Evolutionary conservation across 1,284 basidiomycete species (phyloP).

Genomic region (Apiotrichum sp.): DNA sequence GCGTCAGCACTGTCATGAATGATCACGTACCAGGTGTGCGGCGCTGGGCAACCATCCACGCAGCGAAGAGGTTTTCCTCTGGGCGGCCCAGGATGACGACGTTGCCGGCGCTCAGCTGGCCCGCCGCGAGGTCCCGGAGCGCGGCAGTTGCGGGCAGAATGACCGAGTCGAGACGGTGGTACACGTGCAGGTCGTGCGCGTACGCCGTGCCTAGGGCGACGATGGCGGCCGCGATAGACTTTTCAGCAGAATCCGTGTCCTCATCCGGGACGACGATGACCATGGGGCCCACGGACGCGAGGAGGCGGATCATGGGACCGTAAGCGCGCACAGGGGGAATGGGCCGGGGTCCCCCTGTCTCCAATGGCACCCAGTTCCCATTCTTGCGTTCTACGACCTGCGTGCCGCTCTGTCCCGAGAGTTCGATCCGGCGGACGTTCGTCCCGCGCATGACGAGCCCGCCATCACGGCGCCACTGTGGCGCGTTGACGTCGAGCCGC

Average conservation of each 20-base stretch:
- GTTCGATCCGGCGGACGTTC: slow-evolving; percentile 33
- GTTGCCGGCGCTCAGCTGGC: slow-evolving; percentile 48
- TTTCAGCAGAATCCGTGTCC: slow-evolving; percentile 33
- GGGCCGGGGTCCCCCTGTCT: background rate
- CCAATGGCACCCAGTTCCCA: background rate
- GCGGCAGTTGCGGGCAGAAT: slow-evolving; percentile 54
- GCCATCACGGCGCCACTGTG: slow-evolving; percentile 22
- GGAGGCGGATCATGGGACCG: slow-evolving; percentile 59
- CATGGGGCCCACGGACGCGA: slow-evolving; percentile 55
- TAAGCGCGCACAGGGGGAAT: slow-evolving; percentile 43
- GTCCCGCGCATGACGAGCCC: slow-evolving; percentile 26
- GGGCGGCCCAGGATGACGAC: slow-evolving; percentile 51
- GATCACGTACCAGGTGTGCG: slow-evolving; percentile 26
- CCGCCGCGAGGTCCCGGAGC: slow-evolving; percentile 20
- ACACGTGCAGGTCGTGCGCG: slow-evolving; percentile 61
- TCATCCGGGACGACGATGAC: slow-evolving; percentile 52
- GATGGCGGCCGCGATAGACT: slow-evolving; percentile 51
- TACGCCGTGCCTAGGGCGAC: slow-evolving; percentile 47
- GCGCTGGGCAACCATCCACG: slow-evolving; percentile 28
- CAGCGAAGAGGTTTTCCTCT: slow-evolving; percentile 33
- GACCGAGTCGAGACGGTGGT: slow-evolving; percentile 62
- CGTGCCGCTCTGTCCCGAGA: background rate
- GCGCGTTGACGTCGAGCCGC: slow-evolving; percentile 37
- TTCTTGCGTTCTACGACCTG: background rate
- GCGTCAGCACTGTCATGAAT: too few species aligned